A percentile compares a stretch with the other conserved stretches of the same genome.
Evolutionary conservation across 1,284 basidiomycete species (phyloP).

Genomic region (Phenoliferia sp.): DNA sequence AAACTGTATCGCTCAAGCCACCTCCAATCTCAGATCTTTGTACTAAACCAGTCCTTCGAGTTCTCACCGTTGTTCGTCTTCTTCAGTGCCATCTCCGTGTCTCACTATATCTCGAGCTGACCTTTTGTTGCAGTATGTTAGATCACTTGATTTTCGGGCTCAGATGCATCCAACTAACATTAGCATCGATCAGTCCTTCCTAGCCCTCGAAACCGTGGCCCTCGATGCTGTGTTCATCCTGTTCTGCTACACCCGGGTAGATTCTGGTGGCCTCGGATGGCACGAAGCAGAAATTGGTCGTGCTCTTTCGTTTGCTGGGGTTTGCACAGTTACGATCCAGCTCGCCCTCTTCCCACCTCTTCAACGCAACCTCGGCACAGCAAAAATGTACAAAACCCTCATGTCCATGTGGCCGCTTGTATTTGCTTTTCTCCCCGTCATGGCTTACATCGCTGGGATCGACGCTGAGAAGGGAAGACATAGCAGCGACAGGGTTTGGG

Average conservation of each 20-base stretch:
- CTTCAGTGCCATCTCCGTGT: background rate
- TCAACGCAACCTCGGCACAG: constrained; percentile 40
- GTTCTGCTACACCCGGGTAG: constrained; percentile 30
- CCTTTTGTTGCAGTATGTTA: background rate
- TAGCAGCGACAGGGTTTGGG: constrained; percentile 15
- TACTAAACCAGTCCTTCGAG: constrained; percentile 10
- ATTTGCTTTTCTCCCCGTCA: constrained; percentile 38
- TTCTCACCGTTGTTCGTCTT: constrained; percentile 9
- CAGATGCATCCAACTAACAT: too few relatives aligned
- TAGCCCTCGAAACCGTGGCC: constrained; percentile 28
- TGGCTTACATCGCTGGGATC: constrained; percentile 34
- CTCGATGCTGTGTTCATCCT: constrained; percentile 33
- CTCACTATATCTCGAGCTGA: background rate
- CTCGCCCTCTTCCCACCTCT: constrained; percentile 43
- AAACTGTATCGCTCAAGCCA: background rate
- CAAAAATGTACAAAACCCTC: constrained; percentile 37
- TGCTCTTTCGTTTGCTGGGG: constrained; percentile 38
- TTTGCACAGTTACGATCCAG: constrained; percentile 38
- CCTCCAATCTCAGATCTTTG: constrained; percentile 15
- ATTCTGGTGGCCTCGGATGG: constrained; percentile 30
- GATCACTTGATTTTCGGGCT: too few relatives aligned
- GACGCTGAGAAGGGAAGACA: background rate
- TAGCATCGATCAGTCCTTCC: constrained; percentile 15
- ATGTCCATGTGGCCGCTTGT: constrained; percentile 41
- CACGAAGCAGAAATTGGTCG: constrained; percentile 34